Percentiles rank a stretch among this genome's conserved stretches.
Evolutionary conservation across 352 stramenopile species (phyloP).

Genomic region (Stramenopiles sp.): DNA sequence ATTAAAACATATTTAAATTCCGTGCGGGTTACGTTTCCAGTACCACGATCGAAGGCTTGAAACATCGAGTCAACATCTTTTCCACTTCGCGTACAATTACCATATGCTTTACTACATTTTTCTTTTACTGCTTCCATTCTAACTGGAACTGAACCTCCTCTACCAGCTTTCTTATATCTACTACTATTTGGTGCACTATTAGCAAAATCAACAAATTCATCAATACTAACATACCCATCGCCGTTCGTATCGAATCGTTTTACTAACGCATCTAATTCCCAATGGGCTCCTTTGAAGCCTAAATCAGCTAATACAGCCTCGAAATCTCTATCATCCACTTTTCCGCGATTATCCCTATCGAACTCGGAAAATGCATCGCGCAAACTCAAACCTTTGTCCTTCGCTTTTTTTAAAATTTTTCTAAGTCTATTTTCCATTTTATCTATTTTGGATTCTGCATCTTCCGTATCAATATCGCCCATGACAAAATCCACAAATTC

Average conservation of each 20-base stretch:
- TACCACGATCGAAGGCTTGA: slow-evolving; percentile 7
- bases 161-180: not conserved
- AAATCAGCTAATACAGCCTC: slow-evolving; percentile 29
- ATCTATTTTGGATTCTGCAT: not conserved
- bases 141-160: not conserved
- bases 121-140: not conserved
- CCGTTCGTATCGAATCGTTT: slow-evolving; percentile 20
- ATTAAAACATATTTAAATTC: slow-evolving; percentile 31
- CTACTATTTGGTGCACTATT: not conserved
- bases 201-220: slow-evolving; percentile 17
- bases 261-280: slow-evolving; percentile 17
- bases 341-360: slow-evolving; percentile 27
- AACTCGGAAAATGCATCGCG: slow-evolving; percentile 25
- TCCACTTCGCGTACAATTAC: not conserved
- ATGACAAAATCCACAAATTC: slow-evolving; percentile 2
- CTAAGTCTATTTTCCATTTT: slow-evolving; percentile 3
- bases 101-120: not conserved
- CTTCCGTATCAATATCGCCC: not conserved
- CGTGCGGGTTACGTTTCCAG: not conserved
- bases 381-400: slow-evolving; percentile 16
- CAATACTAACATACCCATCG: slow-evolving; percentile 14
- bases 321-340: slow-evolving; percentile 36
- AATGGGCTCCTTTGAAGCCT: slow-evolving; percentile 13
- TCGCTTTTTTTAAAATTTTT: slow-evolving; percentile 20
- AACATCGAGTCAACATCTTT: not conserved